Evolutionary conservation across 805 yeast species (phyloP), one percentile per base, ranked within the genome.

Genomic region (Zygosaccharomyces gambellarensis): DNA sequence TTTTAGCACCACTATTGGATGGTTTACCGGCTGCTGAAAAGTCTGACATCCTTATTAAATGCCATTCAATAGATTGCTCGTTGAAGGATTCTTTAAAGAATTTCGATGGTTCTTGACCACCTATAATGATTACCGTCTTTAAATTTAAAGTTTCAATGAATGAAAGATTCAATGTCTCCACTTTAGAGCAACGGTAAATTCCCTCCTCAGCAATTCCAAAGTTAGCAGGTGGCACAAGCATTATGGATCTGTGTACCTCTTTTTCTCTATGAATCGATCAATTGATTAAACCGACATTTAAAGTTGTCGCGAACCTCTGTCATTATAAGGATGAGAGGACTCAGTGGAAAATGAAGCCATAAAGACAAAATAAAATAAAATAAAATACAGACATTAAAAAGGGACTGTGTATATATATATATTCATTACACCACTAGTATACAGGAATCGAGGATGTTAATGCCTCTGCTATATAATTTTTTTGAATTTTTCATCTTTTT

Each of bases 161-260:
- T 25, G 94, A 85, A 50, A 83, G 75, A 64, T 87, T 84, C 49
- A 87, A 81, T 1, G 87, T 79, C 51, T 86, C 92, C 9, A 92
- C 68, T 57, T 82, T 81, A 4, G 94, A 78, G 60, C 97, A 87
- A 47, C 97, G 76, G 69, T 87, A 85, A 1, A 92, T 71, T 0
- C 95, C 95, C 23, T 84, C 83, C 68, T 94, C 97, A 3, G 90
- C 97, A 28, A 89, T 74, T 0, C 96, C 96, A 71, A 87, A 94
- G 63, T 87, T 87, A 43, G 89, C 92, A 0, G 99, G 98, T 1
- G 96, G 95, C 0, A 90, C 87, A 29, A 90, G 73, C 97, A 90
- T 89, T 21, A 19, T 19, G 22, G 7, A n/a, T 22, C 10, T 3
- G 12, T 6, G 23, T 8, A 14, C 2, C 23, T 17, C 4, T 40